These are phyloP conservation scores for Bolboschoenus planiculmis DNA, from an alignment of 176 grass and related monocot species.

Conservation along the genomic window DNA sequence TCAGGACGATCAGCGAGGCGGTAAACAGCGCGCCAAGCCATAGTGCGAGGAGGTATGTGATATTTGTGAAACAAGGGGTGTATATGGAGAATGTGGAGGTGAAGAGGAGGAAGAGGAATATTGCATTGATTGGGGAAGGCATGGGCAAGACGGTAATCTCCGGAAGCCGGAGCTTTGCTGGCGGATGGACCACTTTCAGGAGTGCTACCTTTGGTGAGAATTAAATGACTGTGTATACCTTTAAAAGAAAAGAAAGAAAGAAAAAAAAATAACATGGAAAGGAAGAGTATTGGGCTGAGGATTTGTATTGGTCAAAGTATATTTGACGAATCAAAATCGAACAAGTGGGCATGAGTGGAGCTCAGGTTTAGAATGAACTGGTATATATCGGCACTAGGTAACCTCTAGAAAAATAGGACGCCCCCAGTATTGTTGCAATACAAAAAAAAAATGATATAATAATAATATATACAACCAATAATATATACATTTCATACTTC, in stretches of 20 bases:
- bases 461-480: too few species aligned
- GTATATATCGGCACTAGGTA: not conserved
- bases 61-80: conserved; percentile 75
- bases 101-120: conserved; percentile 81
- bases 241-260: not conserved
- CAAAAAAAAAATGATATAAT: not conserved
- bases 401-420: not conserved
- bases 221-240: not conserved
- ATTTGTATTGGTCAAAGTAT: not conserved
- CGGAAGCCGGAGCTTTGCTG: conserved; percentile 61
- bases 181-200: conserved; percentile 85
- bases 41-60: conserved; percentile 56
- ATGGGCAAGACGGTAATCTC: conserved; percentile 72
- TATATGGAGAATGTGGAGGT: conserved; percentile 88
- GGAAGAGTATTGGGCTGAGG: not conserved
- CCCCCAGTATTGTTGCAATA: not conserved
- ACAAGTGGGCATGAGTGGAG: not conserved
- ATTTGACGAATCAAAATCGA: not conserved
- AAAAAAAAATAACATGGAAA: too few species aligned
- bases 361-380: not conserved
- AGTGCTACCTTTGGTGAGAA: conserved; percentile 59
- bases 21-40: conserved; percentile 52
- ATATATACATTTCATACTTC: too few species aligned
- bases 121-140: conserved; percentile 65
- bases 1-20: conserved; percentile 66